phyloP scores from a whole-genome alignment of 768 basidiomycete species.

The Xerocomus potaroensis region DNA sequence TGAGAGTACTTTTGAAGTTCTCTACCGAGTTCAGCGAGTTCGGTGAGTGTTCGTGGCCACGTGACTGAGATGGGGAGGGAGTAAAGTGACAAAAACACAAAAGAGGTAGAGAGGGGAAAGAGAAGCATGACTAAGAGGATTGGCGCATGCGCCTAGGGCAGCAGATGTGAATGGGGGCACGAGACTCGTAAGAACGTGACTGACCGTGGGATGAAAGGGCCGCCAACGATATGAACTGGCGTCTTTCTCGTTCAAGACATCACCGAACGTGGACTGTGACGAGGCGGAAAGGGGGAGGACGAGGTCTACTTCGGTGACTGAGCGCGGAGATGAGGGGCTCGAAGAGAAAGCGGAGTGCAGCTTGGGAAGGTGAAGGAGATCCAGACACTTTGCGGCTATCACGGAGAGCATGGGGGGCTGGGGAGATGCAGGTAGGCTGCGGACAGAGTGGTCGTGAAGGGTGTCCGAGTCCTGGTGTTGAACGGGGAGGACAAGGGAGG shows the following conservation, averaged over 20 bases:
- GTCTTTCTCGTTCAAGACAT: slow-evolving; percentile 39
- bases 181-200: slow-evolving; percentile 12
- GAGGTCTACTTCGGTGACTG: slow-evolving; percentile 37
- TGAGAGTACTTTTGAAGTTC: slow-evolving; percentile 78
- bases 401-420: slow-evolving; percentile 48
- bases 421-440: slow-evolving; percentile 11
- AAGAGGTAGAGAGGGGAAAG: slow-evolving; percentile 62
- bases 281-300: slow-evolving; percentile 56
- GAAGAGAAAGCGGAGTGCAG: slow-evolving; percentile 39
- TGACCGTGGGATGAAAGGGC: slow-evolving; percentile 33
- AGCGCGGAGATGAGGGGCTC: slow-evolving; percentile 43
- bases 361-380: slow-evolving; percentile 47
- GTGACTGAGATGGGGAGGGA: slow-evolving; percentile 67
- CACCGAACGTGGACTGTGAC: slow-evolving; percentile 43
- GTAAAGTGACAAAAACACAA: slow-evolving; percentile 43
- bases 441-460: slow-evolving; percentile 5
- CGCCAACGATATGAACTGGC: slow-evolving; percentile 26
- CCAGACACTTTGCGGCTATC: slow-evolving; percentile 47
- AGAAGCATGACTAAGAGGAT: slow-evolving; percentile 66
- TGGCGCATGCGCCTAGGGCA: slow-evolving; percentile 51
- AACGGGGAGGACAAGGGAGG: slow-evolving; percentile 40
- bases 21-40: slow-evolving; percentile 69
- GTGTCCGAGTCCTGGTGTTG: slow-evolving; percentile 13
- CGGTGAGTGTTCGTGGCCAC: slow-evolving; percentile 73
- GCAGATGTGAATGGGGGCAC: slow-evolving; percentile 9